Conservation (phyloP, 2,329 filamentous ascomycete species). For the Aspergillus niger region DNA sequence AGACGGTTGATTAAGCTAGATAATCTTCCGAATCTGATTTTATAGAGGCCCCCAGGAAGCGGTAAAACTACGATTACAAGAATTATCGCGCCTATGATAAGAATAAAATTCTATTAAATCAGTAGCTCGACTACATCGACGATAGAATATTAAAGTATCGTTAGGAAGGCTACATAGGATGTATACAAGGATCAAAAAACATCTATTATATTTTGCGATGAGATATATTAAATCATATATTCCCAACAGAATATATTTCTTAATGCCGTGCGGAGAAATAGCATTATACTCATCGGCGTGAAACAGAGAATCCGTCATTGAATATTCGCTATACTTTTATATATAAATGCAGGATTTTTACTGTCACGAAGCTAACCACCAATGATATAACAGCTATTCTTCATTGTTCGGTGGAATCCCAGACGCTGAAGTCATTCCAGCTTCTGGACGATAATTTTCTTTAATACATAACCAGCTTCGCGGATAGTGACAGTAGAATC, state of each 20-base stretch:
- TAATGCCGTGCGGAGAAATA: conserved; percentile 85
- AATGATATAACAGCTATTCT: conserved; percentile 76
- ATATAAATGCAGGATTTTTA: conserved; percentile 89
- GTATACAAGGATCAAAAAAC: conserved; percentile 77
- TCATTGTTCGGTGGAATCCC: conserved; percentile 49
- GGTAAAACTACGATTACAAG: conserved; percentile 74
- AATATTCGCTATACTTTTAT: conserved; percentile 85
- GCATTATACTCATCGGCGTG: conserved; percentile 87
- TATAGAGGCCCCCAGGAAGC: conserved; percentile 64
- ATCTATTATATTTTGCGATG: conserved; percentile 97
- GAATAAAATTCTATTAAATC: conserved; percentile 88
- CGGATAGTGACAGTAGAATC: conserved; percentile 90
- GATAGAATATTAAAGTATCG: conserved; percentile 91
- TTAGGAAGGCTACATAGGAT: conserved; percentile 80
- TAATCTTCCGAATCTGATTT: conserved; percentile 88
- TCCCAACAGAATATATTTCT: conserved; percentile 94
- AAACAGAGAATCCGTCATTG: conserved; percentile 96
- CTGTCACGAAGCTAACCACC: conserved; percentile 71
- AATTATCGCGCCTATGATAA: conserved; percentile 80
- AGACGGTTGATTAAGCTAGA: conserved; percentile 83
- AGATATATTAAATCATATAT: conserved; percentile 91
- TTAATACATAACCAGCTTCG: conserved; percentile 78
- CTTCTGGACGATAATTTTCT: conserved; percentile 78
- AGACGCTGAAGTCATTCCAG: neutral
- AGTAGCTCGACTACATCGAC: conserved; percentile 90